Base-by-base conservation (phyloP, 2,329 filamentous ascomycete species). In the Ceratocystis huliohia region DNA sequence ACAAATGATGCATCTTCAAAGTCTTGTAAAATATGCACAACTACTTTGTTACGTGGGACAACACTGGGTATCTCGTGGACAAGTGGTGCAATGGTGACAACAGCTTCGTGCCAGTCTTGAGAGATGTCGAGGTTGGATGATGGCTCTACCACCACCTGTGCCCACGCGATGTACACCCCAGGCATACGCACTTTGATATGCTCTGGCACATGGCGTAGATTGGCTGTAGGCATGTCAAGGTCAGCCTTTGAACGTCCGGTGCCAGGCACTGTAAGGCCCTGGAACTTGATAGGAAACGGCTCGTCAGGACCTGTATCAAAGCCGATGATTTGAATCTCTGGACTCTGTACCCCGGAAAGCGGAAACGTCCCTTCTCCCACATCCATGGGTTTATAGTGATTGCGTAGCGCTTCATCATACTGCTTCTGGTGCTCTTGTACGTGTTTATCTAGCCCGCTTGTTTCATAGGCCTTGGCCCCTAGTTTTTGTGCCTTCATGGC, bases 151-250 rank as follows among this genome's bases (percentile, higher is more conserved):
- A 78, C 69, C 1, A 84, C 70, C 0, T 79, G 74, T 0, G 80
- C 81, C 86, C 86, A 89, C 2, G 84, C 85, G 48, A 86, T 84
- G 70, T 86, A 89, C 5, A 86, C 79, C 0, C 86, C 87, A 13
- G 77, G 75, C 63, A 88, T 76, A 2, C 81, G 79, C 69, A 81
- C 74, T 25, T 78, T 75, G 50, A 87, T 72, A 44, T 82, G 77
- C 30, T 81, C 80, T 0, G 82, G 76, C 0, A 87, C 76, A 8
- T 77, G 78, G 0, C 71, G 70, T 1, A 88, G 73, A 67, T 81
- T 84, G 0, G 84, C 80, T 0, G 81, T 84, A 0, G 83, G 82
- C 1, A 80, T 75, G 0, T 79, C 79, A 5, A 80, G 73, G 46
- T 78, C 73, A 10, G 71, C 69, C 2, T 71, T 71, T 15, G 76